Evolutionary conservation across 2,329 filamentous ascomycete genomes (phyloP), one percentile per base, ranked within the genome.

Genomic region (Aspergillus neoniger): DNA sequence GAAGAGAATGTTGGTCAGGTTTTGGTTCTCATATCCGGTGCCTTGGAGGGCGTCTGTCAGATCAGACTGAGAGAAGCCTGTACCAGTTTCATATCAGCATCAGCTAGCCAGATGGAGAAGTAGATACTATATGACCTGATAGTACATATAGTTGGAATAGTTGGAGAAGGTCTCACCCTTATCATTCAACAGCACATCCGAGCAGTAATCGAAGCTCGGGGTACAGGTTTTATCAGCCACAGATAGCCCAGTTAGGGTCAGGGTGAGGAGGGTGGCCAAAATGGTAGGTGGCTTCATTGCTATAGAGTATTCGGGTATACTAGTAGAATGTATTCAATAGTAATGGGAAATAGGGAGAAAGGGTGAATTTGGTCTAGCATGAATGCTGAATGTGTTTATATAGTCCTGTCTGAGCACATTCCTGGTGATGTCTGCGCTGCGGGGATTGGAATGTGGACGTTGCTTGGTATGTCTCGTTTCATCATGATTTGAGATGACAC

Each of bases 161-260:
- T 32, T 12, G 30, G n/a, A 10, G 28, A 12, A n/a, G 14, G 14
- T 21, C 60, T 49, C 57, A 74, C 72, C 73, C 49, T 74, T 73
- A 2, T 64, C 65, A 15, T 68, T 64, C 19, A 73, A 66, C 25
- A 75, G 59, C 10, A 65, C 61, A 28, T 67, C 65, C 1, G 73
- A 69, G 61, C 73, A 75, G 59, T 75, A 75, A 53, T 75, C 73
- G 54, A 75, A 75, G 59, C 73, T 75, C 6, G 73, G 73, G 0
- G 71, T 74, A 53, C 73, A 75, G 17, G 70, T 66, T 56, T 74
- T 74, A 8, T 66, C 63, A 9, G 72, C 70, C 5, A 36, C 12
- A 36, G 32, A 15, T 14, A 73, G 41, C 3, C 17, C 17, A 7
- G 66, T 60, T 12, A 67, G 55, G 39, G 59, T 60, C 7, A 71